Base-by-base conservation (phyloP, 495 filamentous ascomycete genomes). In the Aspergillus heteromorphus region DNA sequence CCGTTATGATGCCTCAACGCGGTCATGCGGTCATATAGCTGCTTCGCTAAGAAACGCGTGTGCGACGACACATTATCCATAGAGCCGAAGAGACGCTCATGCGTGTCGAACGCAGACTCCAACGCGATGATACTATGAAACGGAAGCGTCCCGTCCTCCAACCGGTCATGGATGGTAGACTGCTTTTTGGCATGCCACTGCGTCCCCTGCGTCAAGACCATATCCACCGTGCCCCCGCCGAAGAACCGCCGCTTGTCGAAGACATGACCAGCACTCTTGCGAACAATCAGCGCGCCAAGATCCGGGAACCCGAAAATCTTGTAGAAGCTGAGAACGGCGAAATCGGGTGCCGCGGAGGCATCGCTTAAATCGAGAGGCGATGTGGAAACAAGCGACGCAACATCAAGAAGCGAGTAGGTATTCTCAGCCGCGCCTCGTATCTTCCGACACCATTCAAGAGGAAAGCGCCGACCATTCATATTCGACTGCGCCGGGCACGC, bases 221-320 rank as follows among this genome's bases (percentile, higher is more conserved):
- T 87, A 57, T 96, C 91, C 1, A 96, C 92, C 0, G 92, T 97
- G 6, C 92, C 92, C n/a, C 92, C 92, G 2, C 92, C 92, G 66
- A 97, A 97, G 62, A 92, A 97, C 58, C 71, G 80, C 40, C 90
- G 81, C 20, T 76, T 72, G 36, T 73, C 67, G 40, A 96, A 82
- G 1, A 87, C 72, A 19, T 72, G 63, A 0, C 77, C 82, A n/a
- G 86, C 78, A 30, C 76, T 76, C 55, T 90, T 89, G 40, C 87
- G 80, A 8, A 97, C 85, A 49, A 97, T 87, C 65, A 97, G 73
- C 4, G 86, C 92, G 6, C 92, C 92, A 0, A 97, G 72, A 63
- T 97, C 89, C 0, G 92, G 92, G 61, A 96, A 96, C 4, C 92
- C 92, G 66, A 97, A 97, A 19, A 97, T 93, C 69, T 97, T 97